phyloP scores from a whole-genome alignment of 2,329 filamentous ascomycete genomes.

The Scedosporium boydii region DNA sequence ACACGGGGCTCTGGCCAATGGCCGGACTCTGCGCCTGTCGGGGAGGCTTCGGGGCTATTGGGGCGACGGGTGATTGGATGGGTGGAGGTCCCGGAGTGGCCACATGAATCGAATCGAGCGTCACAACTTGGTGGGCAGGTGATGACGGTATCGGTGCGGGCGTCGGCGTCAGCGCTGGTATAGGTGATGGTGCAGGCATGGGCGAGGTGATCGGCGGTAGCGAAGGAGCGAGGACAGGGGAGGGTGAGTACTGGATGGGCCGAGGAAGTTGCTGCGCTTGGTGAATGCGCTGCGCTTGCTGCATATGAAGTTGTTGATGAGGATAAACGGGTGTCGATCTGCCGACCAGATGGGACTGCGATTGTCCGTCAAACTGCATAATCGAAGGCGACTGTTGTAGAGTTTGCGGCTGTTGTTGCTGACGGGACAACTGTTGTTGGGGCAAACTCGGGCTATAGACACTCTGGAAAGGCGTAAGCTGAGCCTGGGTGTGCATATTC shows the following conservation, averaged over 20 bases:
- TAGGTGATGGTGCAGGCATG: slow-evolving; percentile 15
- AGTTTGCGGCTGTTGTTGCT: slow-evolving; percentile 7
- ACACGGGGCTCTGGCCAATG: slow-evolving; percentile 12
- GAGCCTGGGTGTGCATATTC: slow-evolving; percentile 9
- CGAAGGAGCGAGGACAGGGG: slow-evolving; percentile 9
- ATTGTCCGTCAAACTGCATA: slow-evolving; percentile 9
- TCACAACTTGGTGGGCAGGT: neutral
- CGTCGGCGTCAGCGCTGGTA: neutral
- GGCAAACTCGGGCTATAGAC: slow-evolving; percentile 12
- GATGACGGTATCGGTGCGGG: neutral
- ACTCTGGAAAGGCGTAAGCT: slow-evolving; percentile 12
- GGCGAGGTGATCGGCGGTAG: slow-evolving; percentile 12
- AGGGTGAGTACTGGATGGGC: slow-evolving; percentile 8
- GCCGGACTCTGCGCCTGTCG: slow-evolving; percentile 4
- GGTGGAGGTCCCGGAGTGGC: neutral
- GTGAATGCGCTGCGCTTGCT: slow-evolving; percentile 10
- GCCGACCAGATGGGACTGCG: slow-evolving; percentile 7
- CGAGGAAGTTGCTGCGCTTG: slow-evolving; percentile 9
- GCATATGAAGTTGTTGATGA: slow-evolving; percentile 12
- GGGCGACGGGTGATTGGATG: slow-evolving; percentile 2
- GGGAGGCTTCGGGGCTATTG: neutral
- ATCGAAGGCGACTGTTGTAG: neutral
- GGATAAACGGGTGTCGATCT: slow-evolving; percentile 6
- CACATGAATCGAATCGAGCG: neutral
- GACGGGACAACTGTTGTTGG: slow-evolving; percentile 12